Percentiles rank a stretch among this genome's conserved stretches.
Evolutionary conservation across 2,329 filamentous ascomycete species (phyloP).

Genomic region (Diaporthe sp.): DNA sequence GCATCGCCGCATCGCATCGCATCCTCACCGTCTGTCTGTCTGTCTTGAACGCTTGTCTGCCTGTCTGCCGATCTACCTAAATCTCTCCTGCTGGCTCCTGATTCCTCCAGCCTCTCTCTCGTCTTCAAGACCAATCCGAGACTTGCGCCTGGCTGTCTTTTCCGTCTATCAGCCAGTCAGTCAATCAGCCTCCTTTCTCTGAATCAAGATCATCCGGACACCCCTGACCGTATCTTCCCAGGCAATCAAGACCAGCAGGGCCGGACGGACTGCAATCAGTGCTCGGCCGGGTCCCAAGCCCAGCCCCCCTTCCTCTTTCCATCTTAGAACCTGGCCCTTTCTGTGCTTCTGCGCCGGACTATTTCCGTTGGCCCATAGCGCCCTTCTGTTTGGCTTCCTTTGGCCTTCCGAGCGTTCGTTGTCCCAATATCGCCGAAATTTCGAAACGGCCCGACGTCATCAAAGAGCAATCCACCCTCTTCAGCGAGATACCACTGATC

Average conservation of each 20-base stretch:
- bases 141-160: not conserved
- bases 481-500: constrained; percentile 27
- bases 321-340: constrained; percentile 23
- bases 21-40: constrained; percentile 12
- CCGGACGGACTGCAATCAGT: constrained; percentile 25
- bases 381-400: constrained; percentile 7
- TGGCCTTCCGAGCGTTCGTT: not conserved
- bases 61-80: not conserved
- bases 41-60: not conserved
- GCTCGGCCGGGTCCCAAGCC: constrained; percentile 18
- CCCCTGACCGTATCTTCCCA: constrained; percentile 10
- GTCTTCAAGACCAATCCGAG: not conserved
- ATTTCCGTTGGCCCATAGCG: constrained; percentile 25
- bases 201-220: constrained; percentile 21
- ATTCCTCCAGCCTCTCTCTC: not conserved
- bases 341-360: constrained; percentile 20
- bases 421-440: constrained; percentile 31
- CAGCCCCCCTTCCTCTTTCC: constrained; percentile 10
- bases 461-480: constrained; percentile 20
- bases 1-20: not conserved
- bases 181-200: constrained; percentile 25
- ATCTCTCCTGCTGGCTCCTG: no score
- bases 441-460: constrained; percentile 37
- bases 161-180: not conserved
- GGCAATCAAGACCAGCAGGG: constrained; percentile 25